Base-by-base conservation (phyloP, 2,329 filamentous ascomycete genomes). In the Annulohypoxylon truncatum region DNA sequence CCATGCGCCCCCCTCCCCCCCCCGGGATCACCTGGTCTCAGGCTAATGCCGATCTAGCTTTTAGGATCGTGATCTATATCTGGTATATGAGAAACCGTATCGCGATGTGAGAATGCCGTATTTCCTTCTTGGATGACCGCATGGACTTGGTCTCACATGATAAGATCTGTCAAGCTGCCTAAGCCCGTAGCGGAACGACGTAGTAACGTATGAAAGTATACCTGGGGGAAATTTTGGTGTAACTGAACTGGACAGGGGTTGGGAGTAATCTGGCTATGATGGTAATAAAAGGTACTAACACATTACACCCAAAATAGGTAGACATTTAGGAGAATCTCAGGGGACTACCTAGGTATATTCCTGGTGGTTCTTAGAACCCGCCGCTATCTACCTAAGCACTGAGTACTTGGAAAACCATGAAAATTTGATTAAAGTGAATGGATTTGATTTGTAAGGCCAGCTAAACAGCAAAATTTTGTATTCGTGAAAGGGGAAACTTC, bases 391-490 rank as follows among this genome's bases (percentile, higher is more conserved):
- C 5, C 1, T 35, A 35, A 3, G 10, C n/a, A 35, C 10, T 31
- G 10, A 9, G 29, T 31, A 31, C 29, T 9, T 26, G 26, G 47
- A 5, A n/a, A n/a, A 24, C 28, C 13, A 22, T 33, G n/a, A 9
- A 58, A 28, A 9, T 1, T 18, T 12, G 33, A 35, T 12, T 13
- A 7, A 13, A 26, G 5, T 44, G 15, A 44, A 35, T 24, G 22
- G 22, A 24, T 20, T 15, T 1, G 35, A 38, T 38, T 10, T 22
- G 28, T 12, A 44, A 56, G 33, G 22, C 26, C 8, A 28, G 22
- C 26, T 15, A 28, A 28, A 35, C 26, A 6, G 10, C 18, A 40
- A 28, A 29, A 48, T 33, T 66, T 48, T 6, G 18, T 64, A 60
- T 42, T 48, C 13, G 15, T 22, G 24, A 18, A 55, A 40, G 6